phyloP scores from a whole-genome alignment of 2,329 filamentous ascomycete species.

The Trichoderma semiorbis region DNA sequence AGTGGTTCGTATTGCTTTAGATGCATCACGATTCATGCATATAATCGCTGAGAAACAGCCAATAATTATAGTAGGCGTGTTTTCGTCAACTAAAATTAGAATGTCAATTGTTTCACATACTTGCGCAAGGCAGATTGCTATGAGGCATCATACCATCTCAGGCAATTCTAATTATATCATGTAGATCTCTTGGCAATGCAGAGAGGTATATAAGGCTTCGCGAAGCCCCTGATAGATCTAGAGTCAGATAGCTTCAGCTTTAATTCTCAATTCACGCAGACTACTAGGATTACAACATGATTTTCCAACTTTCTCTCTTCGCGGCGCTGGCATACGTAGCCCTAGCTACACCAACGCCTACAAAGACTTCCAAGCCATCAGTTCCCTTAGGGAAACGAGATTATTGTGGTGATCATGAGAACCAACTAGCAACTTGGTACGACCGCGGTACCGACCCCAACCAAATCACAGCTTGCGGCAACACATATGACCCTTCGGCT shows the following conservation, averaged over 20 bases:
- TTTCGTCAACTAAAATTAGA: background rate
- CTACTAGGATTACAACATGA: background rate
- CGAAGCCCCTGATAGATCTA: background rate
- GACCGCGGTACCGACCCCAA: background rate
- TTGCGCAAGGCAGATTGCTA: background rate
- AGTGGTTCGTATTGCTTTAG: background rate
- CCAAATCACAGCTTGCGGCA: slow-evolving; percentile 1
- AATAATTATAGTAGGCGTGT: background rate
- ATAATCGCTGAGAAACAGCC: background rate
- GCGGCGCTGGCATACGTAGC: background rate
- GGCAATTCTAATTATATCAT: background rate
- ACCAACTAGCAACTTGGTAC: background rate
- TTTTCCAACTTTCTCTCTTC: background rate
- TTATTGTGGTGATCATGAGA: background rate
- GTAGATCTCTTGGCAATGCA: background rate
- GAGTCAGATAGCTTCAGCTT: background rate
- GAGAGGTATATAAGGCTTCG: background rate
- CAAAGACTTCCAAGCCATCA: background rate
- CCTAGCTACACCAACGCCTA: background rate
- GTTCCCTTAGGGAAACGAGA: background rate
- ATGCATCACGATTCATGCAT: background rate
- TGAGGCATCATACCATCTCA: rapidly evolving
- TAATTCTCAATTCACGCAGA: background rate
- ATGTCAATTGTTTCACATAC: background rate
- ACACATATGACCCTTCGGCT: background rate